Conservation (phyloP, 116 monocot genomes). For the Iris pallida region DNA sequence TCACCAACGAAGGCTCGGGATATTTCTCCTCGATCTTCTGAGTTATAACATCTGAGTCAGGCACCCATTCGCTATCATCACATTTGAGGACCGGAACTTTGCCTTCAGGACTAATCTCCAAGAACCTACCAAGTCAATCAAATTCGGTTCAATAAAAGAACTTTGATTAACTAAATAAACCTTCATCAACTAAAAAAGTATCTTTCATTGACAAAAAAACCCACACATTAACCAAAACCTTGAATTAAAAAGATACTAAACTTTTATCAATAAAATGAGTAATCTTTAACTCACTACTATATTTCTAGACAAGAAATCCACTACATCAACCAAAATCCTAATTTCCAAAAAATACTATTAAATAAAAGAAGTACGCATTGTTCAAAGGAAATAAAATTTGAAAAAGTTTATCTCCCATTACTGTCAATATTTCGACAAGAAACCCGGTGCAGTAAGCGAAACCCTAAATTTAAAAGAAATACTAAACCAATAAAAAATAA, state of each 20-base stretch:
- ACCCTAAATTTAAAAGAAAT: no score
- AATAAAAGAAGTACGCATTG: no score
- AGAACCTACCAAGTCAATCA: slow-evolving; percentile 43
- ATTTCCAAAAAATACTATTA: no score
- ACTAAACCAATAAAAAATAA: no score
- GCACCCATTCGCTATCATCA: slow-evolving; percentile 49
- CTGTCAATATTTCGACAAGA: no score
- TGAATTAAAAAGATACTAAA: neutral
- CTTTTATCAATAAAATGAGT: neutral
- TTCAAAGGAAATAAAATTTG: no score
- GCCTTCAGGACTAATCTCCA: slow-evolving; percentile 72
- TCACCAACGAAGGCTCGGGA: slow-evolving; percentile 54
- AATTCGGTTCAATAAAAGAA: neutral
- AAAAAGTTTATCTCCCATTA: no score
- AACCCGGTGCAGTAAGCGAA: no score
- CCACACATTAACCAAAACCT: neutral
- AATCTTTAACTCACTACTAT: neutral
- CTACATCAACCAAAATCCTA: no score
- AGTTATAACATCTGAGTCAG: slow-evolving; percentile 81
- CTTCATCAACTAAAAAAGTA: no score
- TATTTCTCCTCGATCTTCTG: slow-evolving; percentile 78
- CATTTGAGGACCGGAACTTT: slow-evolving; percentile 67
- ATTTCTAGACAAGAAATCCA: no score
- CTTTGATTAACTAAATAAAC: no score
- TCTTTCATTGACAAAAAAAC: neutral